Evolutionary conservation across 352 stramenopile genomes (phyloP), one percentile per base, ranked within the genome.

Genomic region (Globisporangium parvum): DNA sequence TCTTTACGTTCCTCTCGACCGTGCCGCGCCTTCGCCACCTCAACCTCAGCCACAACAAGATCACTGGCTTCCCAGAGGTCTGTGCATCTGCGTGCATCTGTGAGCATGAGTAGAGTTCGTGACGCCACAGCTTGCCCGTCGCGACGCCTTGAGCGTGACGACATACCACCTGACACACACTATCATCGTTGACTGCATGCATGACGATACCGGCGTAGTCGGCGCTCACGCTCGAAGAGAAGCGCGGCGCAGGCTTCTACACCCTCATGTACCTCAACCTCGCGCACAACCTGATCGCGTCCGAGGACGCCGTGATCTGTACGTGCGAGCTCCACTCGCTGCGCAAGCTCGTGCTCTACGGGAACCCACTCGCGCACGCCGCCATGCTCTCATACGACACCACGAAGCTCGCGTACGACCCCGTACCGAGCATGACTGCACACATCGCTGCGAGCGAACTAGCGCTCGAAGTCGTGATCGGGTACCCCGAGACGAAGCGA

Each of bases 1-100:
- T 87, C n/a, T 91, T 93, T 60, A 62, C 75, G 2, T 77, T 91
- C n/a, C 65, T 93, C 15, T 50, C 73, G 14, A 78, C 88, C 37
- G 67, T 82, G 54, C 82, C 82, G 3, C 75, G 79, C 0, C 61
- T 93, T 15, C 71, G 72, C 9, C 87, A 87, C 26, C 66, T 93
- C 49, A 91, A 93, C 47, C 39, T 93, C n/a, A 88, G 74, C 31
- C 72, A 89, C 54, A 93, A 93, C 66, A 88, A 85, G 49, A 67
- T 93, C 56, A 82, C 74, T 11, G 60, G 67, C 3, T 90, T 93
- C 45, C 78, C 77, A 3, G 80, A 92, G 67, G 75, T 87, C 41
- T 33, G 61, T 44, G 24, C 12, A 3, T 35, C 21, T 23, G 4
- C 21, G 31, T 12, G 37, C 37, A 2, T 39, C 6, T 18, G 21